Conservation (phyloP, 257 asterid species). For the Fraxinus anomala region DNA sequence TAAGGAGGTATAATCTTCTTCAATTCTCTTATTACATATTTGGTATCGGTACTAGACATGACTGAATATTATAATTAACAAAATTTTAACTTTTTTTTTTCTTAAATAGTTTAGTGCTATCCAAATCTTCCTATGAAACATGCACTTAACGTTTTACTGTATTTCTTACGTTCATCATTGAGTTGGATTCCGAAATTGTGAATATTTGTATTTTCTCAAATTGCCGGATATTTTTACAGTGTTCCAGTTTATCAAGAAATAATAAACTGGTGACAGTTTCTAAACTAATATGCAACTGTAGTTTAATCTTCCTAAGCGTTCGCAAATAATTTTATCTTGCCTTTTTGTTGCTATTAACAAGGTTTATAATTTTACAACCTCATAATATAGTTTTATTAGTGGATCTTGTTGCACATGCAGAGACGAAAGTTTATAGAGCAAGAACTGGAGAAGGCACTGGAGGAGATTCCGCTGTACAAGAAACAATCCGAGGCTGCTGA, state of each 20-base stretch:
- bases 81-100: no score
- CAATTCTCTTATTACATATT: neutral
- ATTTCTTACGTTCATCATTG: no score
- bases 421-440: slow-evolving; percentile 75
- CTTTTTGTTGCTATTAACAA: neutral
- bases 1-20: slow-evolving; percentile 63
- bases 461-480: slow-evolving; percentile 75
- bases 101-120: neutral
- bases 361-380: neutral
- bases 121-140: neutral
- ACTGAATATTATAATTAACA: neutral
- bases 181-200: no score
- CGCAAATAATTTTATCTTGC: neutral
- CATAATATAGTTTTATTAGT: neutral
- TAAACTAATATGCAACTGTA: no score
- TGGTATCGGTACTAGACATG: neutral
- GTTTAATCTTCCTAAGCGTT: no score
- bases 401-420: slow-evolving; percentile 42
- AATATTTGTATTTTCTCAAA: no score
- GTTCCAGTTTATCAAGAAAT: neutral
- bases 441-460: slow-evolving; percentile 79
- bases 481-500: slow-evolving; percentile 72
- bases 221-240: neutral
- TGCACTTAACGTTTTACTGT: neutral
- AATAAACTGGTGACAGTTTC: neutral